These are phyloP conservation scores for Salicornia ramosissima DNA, from an alignment of 148 eudicot species.

Conservation along the genomic window DNA sequence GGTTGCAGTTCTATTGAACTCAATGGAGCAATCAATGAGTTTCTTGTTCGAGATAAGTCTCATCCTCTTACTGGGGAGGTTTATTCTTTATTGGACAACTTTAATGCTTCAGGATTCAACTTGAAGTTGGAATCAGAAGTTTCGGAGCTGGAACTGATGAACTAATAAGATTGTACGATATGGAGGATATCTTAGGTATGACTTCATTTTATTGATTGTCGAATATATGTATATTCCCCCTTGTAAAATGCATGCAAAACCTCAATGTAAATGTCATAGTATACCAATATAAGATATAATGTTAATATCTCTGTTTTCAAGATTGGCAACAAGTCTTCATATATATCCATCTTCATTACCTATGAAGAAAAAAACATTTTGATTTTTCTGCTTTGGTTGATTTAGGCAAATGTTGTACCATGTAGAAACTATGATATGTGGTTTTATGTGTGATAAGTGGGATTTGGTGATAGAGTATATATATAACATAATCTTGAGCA, in stretches of 20 bases:
- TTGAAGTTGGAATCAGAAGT: constrained; percentile 20
- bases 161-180: background rate
- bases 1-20: constrained; percentile 69
- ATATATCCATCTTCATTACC: background rate
- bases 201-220: background rate
- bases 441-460: too few relatives aligned
- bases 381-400: background rate
- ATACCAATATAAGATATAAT: background rate
- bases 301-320: background rate
- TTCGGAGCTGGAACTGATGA: constrained; percentile 12
- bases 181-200: background rate
- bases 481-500: too few relatives aligned
- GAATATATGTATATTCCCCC: background rate
- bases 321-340: background rate
- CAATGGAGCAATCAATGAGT: constrained; percentile 53
- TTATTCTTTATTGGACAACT: constrained; percentile 34
- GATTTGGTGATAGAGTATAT: too few relatives aligned
- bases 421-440: background rate
- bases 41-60: constrained; percentile 45
- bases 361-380: background rate
- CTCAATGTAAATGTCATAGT: constrained; percentile 2
- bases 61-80: constrained; percentile 41
- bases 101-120: constrained; percentile 26
- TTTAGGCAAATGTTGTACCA: background rate
- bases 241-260: background rate